A percentile compares a stretch with the other conserved stretches of the same genome.
phyloP scores from a whole-genome alignment of 2,329 filamentous ascomycete species.

The Tympanopsis confertula region DNA sequence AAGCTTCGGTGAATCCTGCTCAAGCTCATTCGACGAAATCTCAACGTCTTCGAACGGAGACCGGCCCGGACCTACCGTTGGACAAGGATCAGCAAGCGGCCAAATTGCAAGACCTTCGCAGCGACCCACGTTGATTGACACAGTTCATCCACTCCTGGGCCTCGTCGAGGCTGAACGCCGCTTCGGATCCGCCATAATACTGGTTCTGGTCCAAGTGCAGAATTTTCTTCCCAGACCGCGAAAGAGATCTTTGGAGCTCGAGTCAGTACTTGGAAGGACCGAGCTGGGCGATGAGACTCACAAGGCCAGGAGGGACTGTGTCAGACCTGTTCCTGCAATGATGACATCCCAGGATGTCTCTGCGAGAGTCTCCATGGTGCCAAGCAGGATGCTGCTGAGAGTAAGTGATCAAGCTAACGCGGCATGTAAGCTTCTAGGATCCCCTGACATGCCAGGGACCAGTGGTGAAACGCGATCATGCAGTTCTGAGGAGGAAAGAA shows the following conservation, averaged over 20 bases:
- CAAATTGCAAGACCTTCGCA: not conserved
- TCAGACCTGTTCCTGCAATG: conserved; percentile 67
- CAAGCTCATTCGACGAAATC: conserved; percentile 18
- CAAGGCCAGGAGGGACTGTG: conserved; percentile 71
- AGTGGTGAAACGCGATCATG: too few relatives aligned
- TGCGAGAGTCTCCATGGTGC: conserved; percentile 59
- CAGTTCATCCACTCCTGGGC: conserved; percentile 60
- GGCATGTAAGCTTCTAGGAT: too few relatives aligned
- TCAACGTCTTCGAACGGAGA: conserved; percentile 22
- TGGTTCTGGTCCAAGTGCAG: conserved; percentile 79
- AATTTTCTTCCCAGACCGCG: conserved; percentile 80
- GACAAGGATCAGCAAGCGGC: conserved; percentile 10
- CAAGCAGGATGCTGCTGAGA: too few relatives aligned
- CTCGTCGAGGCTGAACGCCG: conserved; percentile 75
- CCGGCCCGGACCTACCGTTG: conserved; percentile 11
- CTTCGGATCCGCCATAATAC: conserved; percentile 80
- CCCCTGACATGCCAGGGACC: too few relatives aligned
- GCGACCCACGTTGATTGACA: conserved; percentile 17
- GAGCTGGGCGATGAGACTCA: conserved; percentile 25
- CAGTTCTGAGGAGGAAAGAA: too few relatives aligned
- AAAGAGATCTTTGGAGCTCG: conserved; percentile 62
- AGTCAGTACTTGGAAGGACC: conserved; percentile 4
- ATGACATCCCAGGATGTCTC: conserved; percentile 71
- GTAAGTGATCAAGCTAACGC: too few relatives aligned
- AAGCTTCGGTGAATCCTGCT: conserved; percentile 26